Percentiles rank a stretch among this genome's conserved stretches.
phyloP scores from a whole-genome alignment of 2,329 filamentous ascomycete species.

The Penicillium sp. region DNA sequence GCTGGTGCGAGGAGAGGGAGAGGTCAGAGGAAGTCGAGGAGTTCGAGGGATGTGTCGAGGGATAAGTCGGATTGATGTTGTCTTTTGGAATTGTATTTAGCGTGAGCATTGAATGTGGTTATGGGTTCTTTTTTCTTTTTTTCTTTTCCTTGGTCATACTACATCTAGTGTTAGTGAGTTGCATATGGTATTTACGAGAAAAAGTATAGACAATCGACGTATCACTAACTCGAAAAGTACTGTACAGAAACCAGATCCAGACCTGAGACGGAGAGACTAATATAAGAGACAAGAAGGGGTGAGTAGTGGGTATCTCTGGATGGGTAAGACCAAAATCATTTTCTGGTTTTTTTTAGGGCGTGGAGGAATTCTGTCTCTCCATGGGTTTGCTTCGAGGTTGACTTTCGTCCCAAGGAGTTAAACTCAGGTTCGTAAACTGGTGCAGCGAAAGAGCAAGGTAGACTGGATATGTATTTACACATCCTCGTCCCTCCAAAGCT shows the following conservation, averaged over 20 bases:
- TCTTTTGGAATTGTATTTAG: neutral
- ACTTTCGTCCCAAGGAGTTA: constrained; percentile 3
- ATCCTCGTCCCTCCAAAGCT: constrained; percentile 15
- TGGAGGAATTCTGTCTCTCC: neutral
- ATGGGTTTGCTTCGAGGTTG: neutral
- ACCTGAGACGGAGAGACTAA: constrained; percentile 4
- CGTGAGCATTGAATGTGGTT: neutral
- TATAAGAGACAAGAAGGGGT: neutral
- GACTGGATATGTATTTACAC: neutral
- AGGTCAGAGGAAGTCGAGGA: neutral
- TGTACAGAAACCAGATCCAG: constrained; percentile 13
- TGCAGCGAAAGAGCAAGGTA: neutral
- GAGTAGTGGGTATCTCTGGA: constrained; percentile 19
- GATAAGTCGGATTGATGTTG: neutral
- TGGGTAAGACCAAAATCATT: constrained; percentile 2
- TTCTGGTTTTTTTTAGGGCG: constrained; percentile 2
- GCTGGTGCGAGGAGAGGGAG: constrained; percentile 6
- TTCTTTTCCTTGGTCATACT: too few relatives aligned
- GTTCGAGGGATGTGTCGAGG: constrained; percentile 6
- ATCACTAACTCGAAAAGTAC: constrained; percentile 18
- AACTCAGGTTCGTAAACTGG: constrained; percentile 1
- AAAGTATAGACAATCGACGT: neutral
- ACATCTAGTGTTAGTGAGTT: too few relatives aligned
- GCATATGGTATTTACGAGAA: neutral
- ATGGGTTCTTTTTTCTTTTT: neutral